Base-by-base conservation (phyloP, 1,139 yeast genomes). In the Yamadazyma jaroonii region DNA sequence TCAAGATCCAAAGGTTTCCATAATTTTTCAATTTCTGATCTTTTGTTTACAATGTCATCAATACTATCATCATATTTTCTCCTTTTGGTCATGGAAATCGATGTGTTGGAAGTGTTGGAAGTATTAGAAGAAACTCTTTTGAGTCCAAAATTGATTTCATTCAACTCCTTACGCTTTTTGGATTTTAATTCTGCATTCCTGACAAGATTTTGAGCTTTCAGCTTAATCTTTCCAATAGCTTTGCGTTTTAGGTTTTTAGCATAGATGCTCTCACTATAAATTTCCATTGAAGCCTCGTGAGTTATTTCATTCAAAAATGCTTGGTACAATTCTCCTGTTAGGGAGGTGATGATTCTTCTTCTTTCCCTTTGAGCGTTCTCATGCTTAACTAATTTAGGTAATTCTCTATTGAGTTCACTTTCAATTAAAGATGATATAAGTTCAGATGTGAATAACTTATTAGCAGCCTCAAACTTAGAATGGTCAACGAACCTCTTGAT, bases 221-320 rank as follows among this genome's bases (percentile, higher is more conserved):
- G 17, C 4, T 46, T 46, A 15, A 75, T 29, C 25, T 44, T 50
- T 28, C 45, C 46, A 4, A 72, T 49, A 2, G 53, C 43, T n/a
- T 40, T 50, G 14, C 44, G 49, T 39, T 61, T 64, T 22, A 69
- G 39, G 9, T 47, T 50, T 9, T 42, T 44, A 2, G 54, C 46
- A 36, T 62, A 55, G 31, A 59, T 49, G 2, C 46, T 27, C 12
- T 60, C 68, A 0, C 86, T 81, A 29, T 61, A 53, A 0, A 68
- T 50, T 27, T 75, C 72, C 30, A 74, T 50, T 0, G 66, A 52
- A 2, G 64, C 55, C 25, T 74, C 57, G 45, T 68, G 75, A 0
- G 76, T 52, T 27, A 72, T 59, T 46, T 84, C 90, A 28, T 74
- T 67, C 33, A 85, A 48, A 49, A 85, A 81, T 1, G 88, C 85